phyloP scores from a whole-genome alignment of 2,329 filamentous ascomycete species.

The Mycosphaerelloides madeirae region DNA sequence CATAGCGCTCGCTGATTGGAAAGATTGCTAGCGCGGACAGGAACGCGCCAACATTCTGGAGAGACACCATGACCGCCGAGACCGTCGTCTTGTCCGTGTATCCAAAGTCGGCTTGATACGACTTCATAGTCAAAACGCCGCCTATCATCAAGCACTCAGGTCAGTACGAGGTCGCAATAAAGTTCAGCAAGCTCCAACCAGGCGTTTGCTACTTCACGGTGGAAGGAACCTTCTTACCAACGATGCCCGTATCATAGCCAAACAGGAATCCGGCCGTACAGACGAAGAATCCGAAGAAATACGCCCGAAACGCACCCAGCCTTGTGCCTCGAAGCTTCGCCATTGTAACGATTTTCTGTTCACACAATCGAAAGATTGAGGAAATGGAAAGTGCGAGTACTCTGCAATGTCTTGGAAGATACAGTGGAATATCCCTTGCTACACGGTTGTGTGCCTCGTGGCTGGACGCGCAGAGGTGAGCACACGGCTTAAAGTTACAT shows the following conservation, averaged over 20 bases:
- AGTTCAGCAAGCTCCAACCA: not conserved
- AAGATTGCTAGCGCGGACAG: conserved; percentile 49
- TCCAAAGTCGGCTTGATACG: conserved; percentile 25
- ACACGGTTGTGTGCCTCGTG: too few species aligned
- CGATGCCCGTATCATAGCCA: conserved; percentile 45
- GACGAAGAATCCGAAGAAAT: conserved; percentile 25
- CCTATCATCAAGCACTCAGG: conserved; percentile 10
- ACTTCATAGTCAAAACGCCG: conserved; percentile 27
- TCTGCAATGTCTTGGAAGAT: too few species aligned
- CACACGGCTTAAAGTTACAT: too few species aligned
- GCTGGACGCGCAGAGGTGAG: too few species aligned
- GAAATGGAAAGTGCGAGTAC: too few species aligned
- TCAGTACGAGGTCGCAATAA: not conserved
- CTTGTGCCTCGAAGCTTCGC: conserved; percentile 21
- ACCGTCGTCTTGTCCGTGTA: conserved; percentile 29
- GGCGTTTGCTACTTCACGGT: not conserved
- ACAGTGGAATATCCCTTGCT: too few species aligned
- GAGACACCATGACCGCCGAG: conserved; percentile 42
- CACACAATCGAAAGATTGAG: too few species aligned
- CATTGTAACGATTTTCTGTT: conserved; percentile 10
- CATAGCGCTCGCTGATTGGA: conserved; percentile 45
- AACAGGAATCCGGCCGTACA: conserved; percentile 24
- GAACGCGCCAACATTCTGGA: conserved; percentile 51
- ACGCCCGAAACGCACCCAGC: conserved; percentile 21
- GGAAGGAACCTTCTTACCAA: conserved; percentile 8